A percentile compares a stretch with the other conserved stretches of the same genome.
Conservation (phyloP, 2,329 filamentous ascomycete genomes). For the Colletotrichum sidae region DNA sequence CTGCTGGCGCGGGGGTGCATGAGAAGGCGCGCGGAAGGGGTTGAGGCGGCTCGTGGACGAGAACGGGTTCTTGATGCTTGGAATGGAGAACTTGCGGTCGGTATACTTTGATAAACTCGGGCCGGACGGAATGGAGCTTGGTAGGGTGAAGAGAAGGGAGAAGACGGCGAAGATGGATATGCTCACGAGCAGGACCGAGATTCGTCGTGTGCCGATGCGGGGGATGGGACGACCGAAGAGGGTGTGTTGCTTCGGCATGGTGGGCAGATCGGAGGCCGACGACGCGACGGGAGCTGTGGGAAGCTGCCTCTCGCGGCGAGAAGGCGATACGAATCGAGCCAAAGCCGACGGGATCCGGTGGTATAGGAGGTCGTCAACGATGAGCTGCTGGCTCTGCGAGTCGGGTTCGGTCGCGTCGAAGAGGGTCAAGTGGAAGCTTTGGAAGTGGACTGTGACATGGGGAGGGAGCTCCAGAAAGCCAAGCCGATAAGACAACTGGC, state of each 20-base stretch:
- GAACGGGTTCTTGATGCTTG: constrained; percentile 58
- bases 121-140: constrained; percentile 59
- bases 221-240: constrained; percentile 62
- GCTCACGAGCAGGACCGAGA: constrained; percentile 62
- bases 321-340: too few relatives aligned
- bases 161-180: constrained; percentile 66
- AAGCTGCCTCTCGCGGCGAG: background rate
- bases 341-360: background rate
- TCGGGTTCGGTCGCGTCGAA: background rate
- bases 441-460: constrained; percentile 20
- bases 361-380: constrained; percentile 20
- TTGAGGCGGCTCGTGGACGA: constrained; percentile 64
- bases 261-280: constrained; percentile 28
- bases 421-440: constrained; percentile 14
- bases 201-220: constrained; percentile 63
- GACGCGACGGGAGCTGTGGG: constrained; percentile 13
- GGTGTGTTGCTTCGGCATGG: constrained; percentile 46
- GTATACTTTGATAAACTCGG: constrained; percentile 61
- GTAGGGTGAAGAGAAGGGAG: constrained; percentile 64
- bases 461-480: constrained; percentile 21
- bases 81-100: constrained; percentile 62
- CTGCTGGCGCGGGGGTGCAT: constrained; percentile 78
- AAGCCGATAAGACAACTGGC: constrained; percentile 8
- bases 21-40: constrained; percentile 76
- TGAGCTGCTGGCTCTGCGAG: background rate